Base-by-base conservation (phyloP, 352 stramenopile genomes). In the Globisporangium parvum region DNA sequence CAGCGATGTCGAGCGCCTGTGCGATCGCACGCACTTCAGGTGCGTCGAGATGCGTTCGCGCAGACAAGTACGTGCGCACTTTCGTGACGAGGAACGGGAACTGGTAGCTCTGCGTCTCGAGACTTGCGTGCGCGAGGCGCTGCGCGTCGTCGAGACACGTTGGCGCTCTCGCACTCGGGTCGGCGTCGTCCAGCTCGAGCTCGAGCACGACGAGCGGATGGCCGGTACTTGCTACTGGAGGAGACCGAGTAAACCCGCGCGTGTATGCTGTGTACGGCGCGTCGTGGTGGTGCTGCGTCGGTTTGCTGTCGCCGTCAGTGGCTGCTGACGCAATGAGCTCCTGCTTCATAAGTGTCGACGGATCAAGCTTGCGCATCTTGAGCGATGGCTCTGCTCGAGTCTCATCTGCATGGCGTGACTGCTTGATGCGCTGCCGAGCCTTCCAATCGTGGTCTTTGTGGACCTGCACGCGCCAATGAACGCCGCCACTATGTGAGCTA, bases 21-120 rank as follows among this genome's bases (percentile, higher is more conserved):
- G 46, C 54, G 20, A 74, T 59, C 28, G 68, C 67, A 11, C 61
- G 23, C 1, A 49, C n/a, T 54, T 73, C 64, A 8, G 46, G 48
- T 11, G 53, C 33, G 15, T 53, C 55, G 39, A 68, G 17, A 46
- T 23, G 41, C 35, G 47, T 28, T 39, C 59, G 46, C 6, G 33
- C 21, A 60, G 65, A 55, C 47, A 78, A 56, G 57, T 66, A 66
- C 17, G 51, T 41, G 12, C 49, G 64, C 6, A 78, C 46, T 21
- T 67, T 62, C 26, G 64, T 35, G 42, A 70, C 60, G 31, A 64
- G 46, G 15, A 35, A 40, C 3, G 67, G 64, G 23, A 75, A 67
- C 40, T 61, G 41, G n/a, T 50, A 47, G 20, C 67, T 47, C 51
- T 71, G 70, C 8, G 21, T 45, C 17, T 11, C 45, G 41, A 15